Evolutionary conservation across 257 asterid genomes (phyloP).

Genomic region (Capsicum rhomboideum): DNA sequence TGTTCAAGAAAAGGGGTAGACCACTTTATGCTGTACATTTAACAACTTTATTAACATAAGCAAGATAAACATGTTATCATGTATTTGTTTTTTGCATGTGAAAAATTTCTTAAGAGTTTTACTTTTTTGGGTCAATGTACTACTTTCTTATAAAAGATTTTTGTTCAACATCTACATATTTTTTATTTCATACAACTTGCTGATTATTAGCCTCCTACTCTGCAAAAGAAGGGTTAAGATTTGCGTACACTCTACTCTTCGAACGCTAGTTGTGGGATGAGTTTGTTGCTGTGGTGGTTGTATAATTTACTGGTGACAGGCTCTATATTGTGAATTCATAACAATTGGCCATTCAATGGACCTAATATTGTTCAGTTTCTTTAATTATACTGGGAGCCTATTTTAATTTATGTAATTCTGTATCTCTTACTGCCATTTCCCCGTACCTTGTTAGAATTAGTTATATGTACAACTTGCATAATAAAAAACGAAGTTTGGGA

Average conservation of each 20-base stretch:
- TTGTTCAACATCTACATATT: not conserved
- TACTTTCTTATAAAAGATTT: not conserved
- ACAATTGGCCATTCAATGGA: not conserved
- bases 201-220: not conserved
- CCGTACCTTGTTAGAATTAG: too few species aligned
- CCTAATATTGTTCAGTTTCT: not conserved
- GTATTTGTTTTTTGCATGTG: not conserved
- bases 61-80: not conserved
- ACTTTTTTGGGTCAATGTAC: not conserved
- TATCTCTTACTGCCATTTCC: too few species aligned
- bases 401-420: not conserved
- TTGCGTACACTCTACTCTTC: not conserved
- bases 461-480: too few species aligned
- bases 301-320: not conserved
- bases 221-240: not conserved
- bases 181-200: not conserved
- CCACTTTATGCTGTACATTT: not conserved
- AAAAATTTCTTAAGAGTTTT: not conserved
- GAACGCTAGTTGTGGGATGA: not conserved
- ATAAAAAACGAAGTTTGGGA: too few species aligned
- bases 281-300: too few species aligned
- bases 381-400: too few species aligned
- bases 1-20: not conserved
- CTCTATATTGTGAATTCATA: not conserved
- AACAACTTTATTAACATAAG: not conserved